phyloP scores from a whole-genome alignment of 2,329 filamentous ascomycete species.

The Aspergillus ustus region DNA sequence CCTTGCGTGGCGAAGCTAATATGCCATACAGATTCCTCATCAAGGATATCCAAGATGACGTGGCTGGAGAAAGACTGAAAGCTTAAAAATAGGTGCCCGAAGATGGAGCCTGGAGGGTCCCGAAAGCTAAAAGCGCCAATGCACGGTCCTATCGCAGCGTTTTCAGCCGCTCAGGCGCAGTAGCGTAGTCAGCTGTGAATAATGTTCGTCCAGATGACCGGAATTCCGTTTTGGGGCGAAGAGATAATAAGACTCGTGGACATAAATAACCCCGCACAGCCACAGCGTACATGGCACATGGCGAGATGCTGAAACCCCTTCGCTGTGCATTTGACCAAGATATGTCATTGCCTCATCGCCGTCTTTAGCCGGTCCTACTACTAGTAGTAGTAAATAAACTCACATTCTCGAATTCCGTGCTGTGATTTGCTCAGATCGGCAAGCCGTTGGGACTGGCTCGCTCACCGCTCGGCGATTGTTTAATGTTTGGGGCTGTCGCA shows the following conservation, averaged over 20 bases:
- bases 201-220: conserved; percentile 20
- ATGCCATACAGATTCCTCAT: conserved; percentile 72
- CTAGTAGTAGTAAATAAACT: conserved; percentile 6
- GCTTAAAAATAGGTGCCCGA: conserved; percentile 47
- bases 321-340: not conserved
- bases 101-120: not conserved
- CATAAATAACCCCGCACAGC: conserved; percentile 4
- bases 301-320: not conserved
- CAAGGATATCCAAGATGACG: conserved; percentile 82
- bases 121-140: not conserved
- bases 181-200: conserved; percentile 10
- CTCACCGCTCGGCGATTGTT: conserved; percentile 8
- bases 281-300: not conserved
- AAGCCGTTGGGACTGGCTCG: conserved; percentile 2
- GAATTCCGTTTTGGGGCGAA: conserved; percentile 3
- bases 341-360: not conserved
- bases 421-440: conserved; percentile 14
- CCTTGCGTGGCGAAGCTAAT: conserved; percentile 29
- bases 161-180: conserved; percentile 2
- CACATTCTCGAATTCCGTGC: not conserved
- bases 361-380: not conserved
- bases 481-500: not conserved
- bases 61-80: conserved; percentile 74
- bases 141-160: not conserved
- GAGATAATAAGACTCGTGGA: not conserved